Conservation (phyloP, 805 yeast genomes). For the Sugiyamaella chiloensis region DNA sequence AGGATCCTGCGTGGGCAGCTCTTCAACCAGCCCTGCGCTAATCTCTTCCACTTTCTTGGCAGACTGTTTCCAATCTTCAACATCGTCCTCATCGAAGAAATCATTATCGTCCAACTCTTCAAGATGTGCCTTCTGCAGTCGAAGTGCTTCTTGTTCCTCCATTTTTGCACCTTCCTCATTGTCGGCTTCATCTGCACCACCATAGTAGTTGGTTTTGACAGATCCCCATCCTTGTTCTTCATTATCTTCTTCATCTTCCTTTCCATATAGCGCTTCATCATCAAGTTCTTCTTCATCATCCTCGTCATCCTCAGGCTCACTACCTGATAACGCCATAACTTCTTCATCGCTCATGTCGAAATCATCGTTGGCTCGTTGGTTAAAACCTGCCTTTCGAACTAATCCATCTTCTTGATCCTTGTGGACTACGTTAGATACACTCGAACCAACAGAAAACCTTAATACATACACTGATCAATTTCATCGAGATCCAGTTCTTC, state of each 20-base stretch:
- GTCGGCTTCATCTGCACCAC: constrained; percentile 33
- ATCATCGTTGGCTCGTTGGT: constrained; percentile 22
- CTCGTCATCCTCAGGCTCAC: constrained; percentile 42
- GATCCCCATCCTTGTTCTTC: constrained; percentile 43
- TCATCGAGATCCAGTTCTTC: constrained; percentile 13
- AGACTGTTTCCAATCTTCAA: constrained; percentile 73
- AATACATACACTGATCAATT: constrained; percentile 10
- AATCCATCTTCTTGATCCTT: constrained; percentile 32
- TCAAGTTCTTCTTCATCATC: constrained; percentile 42
- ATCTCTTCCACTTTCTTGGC: constrained; percentile 43
- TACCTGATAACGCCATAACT: constrained; percentile 43
- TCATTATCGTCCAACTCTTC: constrained; percentile 59
- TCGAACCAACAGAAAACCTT: background rate
- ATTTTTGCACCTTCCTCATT: constrained; percentile 45
- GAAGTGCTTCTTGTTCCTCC: constrained; percentile 83
- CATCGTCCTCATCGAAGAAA: constrained; percentile 70
- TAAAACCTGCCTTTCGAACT: constrained; percentile 24
- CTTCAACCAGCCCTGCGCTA: constrained; percentile 29
- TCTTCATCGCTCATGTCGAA: constrained; percentile 53
- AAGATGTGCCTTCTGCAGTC: constrained; percentile 82
- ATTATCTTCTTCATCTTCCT: constrained; percentile 31
- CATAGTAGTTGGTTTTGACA: constrained; percentile 41
- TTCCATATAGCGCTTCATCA: constrained; percentile 45
- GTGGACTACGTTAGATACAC: constrained; percentile 23
- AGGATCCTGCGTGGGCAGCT: constrained; percentile 44